Evolutionary conservation across 2,329 filamentous ascomycete species (phyloP).

Genomic region (Endothia cerciana): DNA sequence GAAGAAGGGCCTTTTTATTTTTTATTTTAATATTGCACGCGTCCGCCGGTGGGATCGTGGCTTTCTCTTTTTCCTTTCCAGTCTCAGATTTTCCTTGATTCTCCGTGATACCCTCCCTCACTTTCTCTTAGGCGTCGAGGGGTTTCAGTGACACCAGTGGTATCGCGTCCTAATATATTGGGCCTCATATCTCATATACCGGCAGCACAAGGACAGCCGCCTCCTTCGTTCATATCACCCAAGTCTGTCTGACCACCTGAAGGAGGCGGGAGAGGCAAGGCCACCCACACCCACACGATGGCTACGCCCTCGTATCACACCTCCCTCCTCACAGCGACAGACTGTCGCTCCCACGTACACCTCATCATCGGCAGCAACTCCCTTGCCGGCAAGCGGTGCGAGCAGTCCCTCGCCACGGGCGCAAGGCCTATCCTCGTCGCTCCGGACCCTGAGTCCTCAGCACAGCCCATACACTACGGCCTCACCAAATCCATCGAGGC

Average conservation of each 20-base stretch:
- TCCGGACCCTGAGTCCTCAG: constrained; percentile 44
- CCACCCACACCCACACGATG: constrained; percentile 24
- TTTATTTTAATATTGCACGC: background rate
- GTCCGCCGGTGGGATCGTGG: background rate
- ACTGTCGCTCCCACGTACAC: constrained; percentile 74
- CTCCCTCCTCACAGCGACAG: constrained; percentile 72
- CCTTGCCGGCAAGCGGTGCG: constrained; percentile 81
- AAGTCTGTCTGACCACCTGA: background rate
- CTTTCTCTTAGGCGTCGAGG: background rate
- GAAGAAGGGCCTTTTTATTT: background rate
- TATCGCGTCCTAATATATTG: constrained; percentile 5
- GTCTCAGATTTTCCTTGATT: background rate
- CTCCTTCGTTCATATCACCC: background rate
- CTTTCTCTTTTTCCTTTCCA: constrained; percentile 1
- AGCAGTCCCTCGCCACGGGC: constrained; percentile 79
- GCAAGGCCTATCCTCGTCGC: constrained; percentile 81
- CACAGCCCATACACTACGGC: constrained; percentile 60
- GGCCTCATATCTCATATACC: background rate
- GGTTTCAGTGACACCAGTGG: constrained; percentile 17
- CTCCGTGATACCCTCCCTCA: constrained; percentile 16
- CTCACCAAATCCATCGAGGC: constrained; percentile 68
- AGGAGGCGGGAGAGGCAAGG: background rate
- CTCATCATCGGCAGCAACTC: constrained; percentile 86
- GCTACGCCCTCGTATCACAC: constrained; percentile 36
- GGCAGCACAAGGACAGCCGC: background rate